Conservation (phyloP, 306 rosid species). For the Cicer pinnatifidum region DNA sequence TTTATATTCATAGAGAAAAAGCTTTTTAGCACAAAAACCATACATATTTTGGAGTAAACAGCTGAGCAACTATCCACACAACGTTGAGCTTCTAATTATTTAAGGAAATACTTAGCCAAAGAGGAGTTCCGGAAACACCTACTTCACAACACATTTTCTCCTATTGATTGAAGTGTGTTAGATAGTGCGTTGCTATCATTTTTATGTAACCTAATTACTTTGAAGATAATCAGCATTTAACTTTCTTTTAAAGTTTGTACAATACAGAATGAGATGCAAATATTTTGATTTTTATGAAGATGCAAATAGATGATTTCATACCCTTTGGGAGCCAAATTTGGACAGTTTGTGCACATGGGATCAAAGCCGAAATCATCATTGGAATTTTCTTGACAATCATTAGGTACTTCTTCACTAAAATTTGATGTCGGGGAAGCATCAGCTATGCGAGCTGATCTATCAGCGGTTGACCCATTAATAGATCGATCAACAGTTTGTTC, state of each 20-base stretch:
- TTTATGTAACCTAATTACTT: too few relatives aligned
- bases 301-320: constrained; percentile 46
- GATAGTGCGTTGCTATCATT: too few relatives aligned
- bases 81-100: constrained; percentile 21
- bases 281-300: constrained; percentile 15
- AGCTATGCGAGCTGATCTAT: constrained; percentile 59
- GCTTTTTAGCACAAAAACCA: not conserved
- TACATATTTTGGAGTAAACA: not conserved
- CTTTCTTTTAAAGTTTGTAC: constrained; percentile 10
- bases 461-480: constrained; percentile 58
- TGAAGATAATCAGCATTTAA: not conserved
- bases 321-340: constrained; percentile 86
- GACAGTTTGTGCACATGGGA: constrained; percentile 92
- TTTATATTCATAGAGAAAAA: constrained; percentile 17
- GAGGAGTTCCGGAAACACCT: too few relatives aligned
- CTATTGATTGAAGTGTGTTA: too few relatives aligned
- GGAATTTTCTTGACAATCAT: constrained; percentile 51
- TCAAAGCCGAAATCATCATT: constrained; percentile 64
- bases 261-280: constrained; percentile 20
- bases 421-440: constrained; percentile 47
- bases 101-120: not conserved
- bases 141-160: too few relatives aligned
- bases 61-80: constrained; percentile 4
- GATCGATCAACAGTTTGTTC: constrained; percentile 53
- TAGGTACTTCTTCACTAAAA: constrained; percentile 44